Evolutionary conservation across 495 filamentous ascomycete species (phyloP).

Genomic region (Neurospora hispaniola): DNA sequence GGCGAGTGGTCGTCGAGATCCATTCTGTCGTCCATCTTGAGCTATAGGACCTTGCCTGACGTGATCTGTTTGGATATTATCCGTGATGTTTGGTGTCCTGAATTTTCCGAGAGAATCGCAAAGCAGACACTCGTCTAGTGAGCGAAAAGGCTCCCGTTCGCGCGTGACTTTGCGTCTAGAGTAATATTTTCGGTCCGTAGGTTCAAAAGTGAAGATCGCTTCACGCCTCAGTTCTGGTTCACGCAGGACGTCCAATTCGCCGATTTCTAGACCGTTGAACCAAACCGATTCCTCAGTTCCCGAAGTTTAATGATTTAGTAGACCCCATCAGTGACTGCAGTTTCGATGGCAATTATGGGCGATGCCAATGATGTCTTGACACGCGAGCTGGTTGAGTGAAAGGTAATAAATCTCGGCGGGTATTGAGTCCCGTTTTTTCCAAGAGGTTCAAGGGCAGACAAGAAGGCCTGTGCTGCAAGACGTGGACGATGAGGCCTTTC

Average conservation of each 20-base stretch:
- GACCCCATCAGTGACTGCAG: background rate
- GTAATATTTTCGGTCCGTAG: background rate
- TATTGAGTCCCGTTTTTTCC: background rate
- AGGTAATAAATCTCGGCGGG: background rate
- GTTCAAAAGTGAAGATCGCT: background rate
- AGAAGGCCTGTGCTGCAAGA: background rate
- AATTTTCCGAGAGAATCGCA: background rate
- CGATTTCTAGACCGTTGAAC: background rate
- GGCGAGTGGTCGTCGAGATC: slow-evolving; percentile 10
- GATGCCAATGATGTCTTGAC: background rate
- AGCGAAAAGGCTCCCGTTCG: background rate
- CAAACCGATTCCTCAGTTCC: background rate
- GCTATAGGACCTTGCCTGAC: background rate
- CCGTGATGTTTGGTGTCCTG: background rate
- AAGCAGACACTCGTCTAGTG: background rate
- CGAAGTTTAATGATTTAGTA: no score
- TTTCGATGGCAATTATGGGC: background rate
- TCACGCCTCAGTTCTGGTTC: background rate
- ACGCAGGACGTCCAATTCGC: background rate
- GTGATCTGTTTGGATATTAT: background rate
- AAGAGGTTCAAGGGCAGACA: background rate
- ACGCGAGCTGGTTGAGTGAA: background rate
- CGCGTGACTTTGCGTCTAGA: background rate
- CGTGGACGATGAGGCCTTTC: background rate
- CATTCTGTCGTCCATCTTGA: slow-evolving; percentile 13